Evolutionary conservation across 129 eudicot species (phyloP).

Genomic region (Helichrysum umbraculigerum): DNA sequence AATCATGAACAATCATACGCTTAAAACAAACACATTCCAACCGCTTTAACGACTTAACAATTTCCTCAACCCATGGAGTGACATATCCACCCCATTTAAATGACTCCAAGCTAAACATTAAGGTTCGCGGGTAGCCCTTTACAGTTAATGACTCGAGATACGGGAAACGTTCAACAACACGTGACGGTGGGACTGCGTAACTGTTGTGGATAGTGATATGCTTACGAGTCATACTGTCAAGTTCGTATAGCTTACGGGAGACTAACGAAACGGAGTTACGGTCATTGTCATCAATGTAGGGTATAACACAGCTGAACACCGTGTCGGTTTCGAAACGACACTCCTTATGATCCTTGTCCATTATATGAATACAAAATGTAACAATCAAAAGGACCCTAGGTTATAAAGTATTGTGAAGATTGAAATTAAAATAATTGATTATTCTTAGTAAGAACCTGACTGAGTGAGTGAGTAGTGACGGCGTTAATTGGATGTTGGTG

Average conservation of each 20-base stretch:
- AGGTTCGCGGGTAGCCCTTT: slow-evolving; percentile 38
- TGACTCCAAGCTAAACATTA: slow-evolving; percentile 33
- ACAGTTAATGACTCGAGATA: slow-evolving; percentile 32
- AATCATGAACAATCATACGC: slow-evolving; percentile 41
- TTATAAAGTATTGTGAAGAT: neutral
- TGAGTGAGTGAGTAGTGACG: neutral
- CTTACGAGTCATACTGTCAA: slow-evolving; percentile 36
- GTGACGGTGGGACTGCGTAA: slow-evolving; percentile 34
- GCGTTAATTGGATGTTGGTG: slow-evolving; percentile 1
- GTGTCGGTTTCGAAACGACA: slow-evolving; percentile 23
- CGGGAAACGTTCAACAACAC: slow-evolving; percentile 27
- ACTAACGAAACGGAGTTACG: slow-evolving; percentile 38
- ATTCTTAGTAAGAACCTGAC: neutral
- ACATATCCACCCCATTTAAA: slow-evolving; percentile 35
- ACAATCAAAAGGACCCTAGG: neutral
- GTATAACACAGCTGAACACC: slow-evolving; percentile 37
- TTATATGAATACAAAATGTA: neutral
- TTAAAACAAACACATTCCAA: slow-evolving; percentile 29
- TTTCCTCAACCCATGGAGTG: slow-evolving; percentile 32
- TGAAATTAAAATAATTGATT: neutral
- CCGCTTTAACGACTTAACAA: slow-evolving; percentile 12
- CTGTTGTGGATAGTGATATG: slow-evolving; percentile 25
- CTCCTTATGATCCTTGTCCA: neutral
- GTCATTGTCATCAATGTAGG: slow-evolving; percentile 26
- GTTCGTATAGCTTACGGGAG: slow-evolving; percentile 34